Percentiles rank a stretch among this genome's conserved stretches.
Conservation (phyloP, 331 rosid genomes). For the Cydonia oblonga region DNA sequence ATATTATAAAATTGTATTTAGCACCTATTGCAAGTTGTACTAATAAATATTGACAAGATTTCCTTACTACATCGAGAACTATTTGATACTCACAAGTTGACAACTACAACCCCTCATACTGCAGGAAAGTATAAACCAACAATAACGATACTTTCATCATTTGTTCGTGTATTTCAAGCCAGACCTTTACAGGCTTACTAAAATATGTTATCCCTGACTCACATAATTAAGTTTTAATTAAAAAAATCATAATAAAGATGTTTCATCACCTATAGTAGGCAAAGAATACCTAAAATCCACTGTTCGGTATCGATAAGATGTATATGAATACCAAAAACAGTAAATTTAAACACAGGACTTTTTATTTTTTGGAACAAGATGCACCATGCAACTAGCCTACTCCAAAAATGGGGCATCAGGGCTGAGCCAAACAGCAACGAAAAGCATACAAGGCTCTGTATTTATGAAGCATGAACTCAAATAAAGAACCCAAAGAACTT, state of each 20-base stretch:
- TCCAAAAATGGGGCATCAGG: not conserved
- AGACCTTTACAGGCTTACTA: not conserved
- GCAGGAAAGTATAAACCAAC: not conserved
- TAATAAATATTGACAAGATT: not conserved
- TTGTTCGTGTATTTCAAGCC: not conserved
- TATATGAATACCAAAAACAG: not conserved
- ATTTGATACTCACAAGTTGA: not conserved
- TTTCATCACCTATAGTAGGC: not conserved
- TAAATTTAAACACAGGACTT: not conserved
- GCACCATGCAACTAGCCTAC: not conserved
- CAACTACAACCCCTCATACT: not conserved
- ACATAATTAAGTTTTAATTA: not conserved
- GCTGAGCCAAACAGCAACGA: not conserved
- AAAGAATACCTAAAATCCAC: not conserved
- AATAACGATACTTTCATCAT: not conserved
- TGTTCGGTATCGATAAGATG: not conserved
- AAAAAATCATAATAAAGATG: not conserved
- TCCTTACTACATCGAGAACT: not conserved
- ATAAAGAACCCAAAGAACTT: not conserved
- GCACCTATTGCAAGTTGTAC: not conserved
- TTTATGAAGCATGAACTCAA: not conserved
- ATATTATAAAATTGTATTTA: too few species aligned
- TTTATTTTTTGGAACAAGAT: not conserved
- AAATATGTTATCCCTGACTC: not conserved
- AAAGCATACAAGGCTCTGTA: not conserved